Percentiles rank a stretch among this genome's conserved stretches.
Evolutionary conservation across 2,329 filamentous ascomycete genomes (phyloP).

Genomic region (Metarhizium anisopliae): DNA sequence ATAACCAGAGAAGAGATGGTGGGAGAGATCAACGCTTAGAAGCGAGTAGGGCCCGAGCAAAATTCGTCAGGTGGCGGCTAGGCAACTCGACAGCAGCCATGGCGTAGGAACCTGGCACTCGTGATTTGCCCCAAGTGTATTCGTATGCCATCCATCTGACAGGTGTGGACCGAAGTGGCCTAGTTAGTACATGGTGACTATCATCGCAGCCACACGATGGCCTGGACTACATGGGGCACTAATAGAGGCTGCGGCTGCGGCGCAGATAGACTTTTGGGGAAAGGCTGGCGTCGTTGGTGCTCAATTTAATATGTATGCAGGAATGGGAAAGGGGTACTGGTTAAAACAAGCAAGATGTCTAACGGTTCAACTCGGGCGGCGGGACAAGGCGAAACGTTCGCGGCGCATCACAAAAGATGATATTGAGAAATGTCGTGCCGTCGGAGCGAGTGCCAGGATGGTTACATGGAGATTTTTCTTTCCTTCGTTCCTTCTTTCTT

Average conservation of each 20-base stretch:
- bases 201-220: neutral
- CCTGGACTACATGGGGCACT: neutral
- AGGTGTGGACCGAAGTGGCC: slow-evolving; percentile 3
- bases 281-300: neutral
- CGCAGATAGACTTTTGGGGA: neutral
- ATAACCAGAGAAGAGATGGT: neutral
- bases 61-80: slow-evolving; percentile 1
- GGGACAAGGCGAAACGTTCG: neutral
- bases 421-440: neutral
- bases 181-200: neutral
- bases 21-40: neutral
- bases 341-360: neutral
- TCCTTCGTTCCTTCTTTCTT: neutral
- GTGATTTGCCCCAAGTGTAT: neutral
- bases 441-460: too few species aligned
- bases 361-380: neutral
- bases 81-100: neutral
- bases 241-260: neutral
- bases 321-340: neutral
- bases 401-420: neutral
- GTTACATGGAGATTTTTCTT: too few species aligned
- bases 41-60: neutral
- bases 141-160: neutral
- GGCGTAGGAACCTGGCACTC: neutral
- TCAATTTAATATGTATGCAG: neutral